These are phyloP conservation scores for Ganoderma multipileum DNA, from an alignment of 1,284 basidiomycete species.

Conservation along the genomic window DNA sequence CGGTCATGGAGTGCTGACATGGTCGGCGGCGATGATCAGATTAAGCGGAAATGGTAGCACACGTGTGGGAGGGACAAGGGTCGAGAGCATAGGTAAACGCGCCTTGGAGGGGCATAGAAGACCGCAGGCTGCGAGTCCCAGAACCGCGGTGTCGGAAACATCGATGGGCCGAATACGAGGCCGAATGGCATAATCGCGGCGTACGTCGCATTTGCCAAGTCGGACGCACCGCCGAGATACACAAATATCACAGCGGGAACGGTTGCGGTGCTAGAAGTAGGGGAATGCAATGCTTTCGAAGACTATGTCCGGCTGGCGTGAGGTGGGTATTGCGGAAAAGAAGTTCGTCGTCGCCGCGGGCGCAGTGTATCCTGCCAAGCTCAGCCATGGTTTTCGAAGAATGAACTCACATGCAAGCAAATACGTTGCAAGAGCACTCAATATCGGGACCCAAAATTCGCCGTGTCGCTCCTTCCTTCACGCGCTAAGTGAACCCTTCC, in stretches of 20 bases:
- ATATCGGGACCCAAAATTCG: not conserved
- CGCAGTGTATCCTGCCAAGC: not conserved
- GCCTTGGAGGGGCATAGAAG: not conserved
- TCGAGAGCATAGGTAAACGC: not conserved
- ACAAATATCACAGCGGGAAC: not conserved
- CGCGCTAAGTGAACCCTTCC: not conserved
- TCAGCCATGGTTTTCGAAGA: not conserved
- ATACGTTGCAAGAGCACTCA: not conserved
- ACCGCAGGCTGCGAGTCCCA: not conserved
- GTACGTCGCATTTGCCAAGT: not conserved
- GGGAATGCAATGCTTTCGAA: not conserved
- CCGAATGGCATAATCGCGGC: not conserved
- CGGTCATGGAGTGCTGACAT: constrained; percentile 1
- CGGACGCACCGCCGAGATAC: not conserved
- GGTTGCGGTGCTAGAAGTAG: not conserved
- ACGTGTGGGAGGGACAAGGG: constrained; percentile 15
- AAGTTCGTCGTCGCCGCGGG: not conserved
- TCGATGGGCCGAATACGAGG: not conserved
- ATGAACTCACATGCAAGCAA: not conserved
- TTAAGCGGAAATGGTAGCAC: constrained; percentile 16
- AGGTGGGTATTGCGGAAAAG: not conserved
- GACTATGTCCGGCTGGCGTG: not conserved
- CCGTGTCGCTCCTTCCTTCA: not conserved
- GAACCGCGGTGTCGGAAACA: not conserved
- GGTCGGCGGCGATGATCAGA: constrained; percentile 28